phyloP scores from a whole-genome alignment of 73 alveolate species.

The Durusdinium trenchii region DNA sequence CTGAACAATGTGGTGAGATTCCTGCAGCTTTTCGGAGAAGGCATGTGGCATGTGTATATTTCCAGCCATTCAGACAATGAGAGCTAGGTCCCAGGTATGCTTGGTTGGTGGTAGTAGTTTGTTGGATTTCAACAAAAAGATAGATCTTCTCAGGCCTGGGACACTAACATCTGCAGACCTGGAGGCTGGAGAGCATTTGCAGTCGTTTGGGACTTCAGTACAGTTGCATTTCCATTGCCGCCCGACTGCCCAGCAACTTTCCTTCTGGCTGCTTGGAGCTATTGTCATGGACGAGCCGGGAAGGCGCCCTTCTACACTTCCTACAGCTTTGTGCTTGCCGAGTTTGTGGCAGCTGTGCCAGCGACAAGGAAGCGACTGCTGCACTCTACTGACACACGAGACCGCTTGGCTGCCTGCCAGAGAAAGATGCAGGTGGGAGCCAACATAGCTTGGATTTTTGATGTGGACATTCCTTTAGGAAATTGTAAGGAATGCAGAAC shows the following conservation, averaged over 20 bases:
- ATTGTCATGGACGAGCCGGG: neutral
- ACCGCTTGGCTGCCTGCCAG: neutral
- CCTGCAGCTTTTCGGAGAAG: constrained; percentile 34
- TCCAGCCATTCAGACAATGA: too few species aligned
- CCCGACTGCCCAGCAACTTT: neutral
- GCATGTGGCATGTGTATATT: too few species aligned
- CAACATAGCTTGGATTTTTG: neutral
- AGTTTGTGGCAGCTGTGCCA: too few species aligned
- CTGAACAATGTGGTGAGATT: constrained; percentile 19
- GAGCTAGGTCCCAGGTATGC: too few species aligned
- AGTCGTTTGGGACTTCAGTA: neutral
- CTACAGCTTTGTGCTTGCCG: too few species aligned
- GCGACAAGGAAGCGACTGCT: constrained; percentile 23
- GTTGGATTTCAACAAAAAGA: neutral
- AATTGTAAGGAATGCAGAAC: too few species aligned
- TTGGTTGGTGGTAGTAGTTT: too few species aligned
- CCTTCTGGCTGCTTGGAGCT: constrained; percentile 61
- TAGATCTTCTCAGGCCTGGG: neutral
- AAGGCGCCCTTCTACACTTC: neutral
- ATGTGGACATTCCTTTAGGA: neutral
- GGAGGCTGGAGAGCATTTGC: constrained; percentile 35
- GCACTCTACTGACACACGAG: constrained; percentile 21
- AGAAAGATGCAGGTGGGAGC: neutral
- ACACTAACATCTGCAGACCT: constrained; percentile 18
- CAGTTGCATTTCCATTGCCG: neutral